These are phyloP conservation scores for Tulasnella sp. DNA, from an alignment of 768 basidiomycete genomes.

Conservation along the genomic window DNA sequence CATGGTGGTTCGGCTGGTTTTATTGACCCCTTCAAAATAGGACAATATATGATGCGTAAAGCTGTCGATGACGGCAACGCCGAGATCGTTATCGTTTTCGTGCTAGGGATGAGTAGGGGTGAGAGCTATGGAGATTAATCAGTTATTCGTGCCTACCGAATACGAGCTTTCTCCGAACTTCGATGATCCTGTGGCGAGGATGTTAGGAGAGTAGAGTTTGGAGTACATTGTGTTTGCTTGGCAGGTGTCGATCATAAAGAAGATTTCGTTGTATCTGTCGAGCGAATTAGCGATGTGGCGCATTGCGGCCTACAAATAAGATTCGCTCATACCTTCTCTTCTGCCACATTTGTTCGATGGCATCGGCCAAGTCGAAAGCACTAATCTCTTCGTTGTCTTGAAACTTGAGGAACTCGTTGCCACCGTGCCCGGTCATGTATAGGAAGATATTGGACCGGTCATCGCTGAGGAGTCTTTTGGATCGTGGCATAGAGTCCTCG, in stretches of 20 bases:
- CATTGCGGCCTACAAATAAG: not conserved
- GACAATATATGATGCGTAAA: constrained; percentile 88
- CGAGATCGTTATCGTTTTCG: constrained; percentile 86
- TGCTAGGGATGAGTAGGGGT: constrained; percentile 38
- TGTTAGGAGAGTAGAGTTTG: constrained; percentile 85
- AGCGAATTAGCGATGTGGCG: not conserved
- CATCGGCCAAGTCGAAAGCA: constrained; percentile 94
- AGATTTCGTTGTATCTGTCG: constrained; percentile 77
- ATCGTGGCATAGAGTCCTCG: constrained; percentile 71
- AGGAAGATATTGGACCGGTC: constrained; percentile 87
- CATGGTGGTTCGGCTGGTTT: constrained; percentile 70
- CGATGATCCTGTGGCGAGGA: constrained; percentile 83
- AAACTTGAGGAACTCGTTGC: constrained; percentile 97
- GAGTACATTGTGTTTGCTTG: constrained; percentile 95
- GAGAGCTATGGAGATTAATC: not conserved
- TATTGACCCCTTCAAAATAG: constrained; percentile 85
- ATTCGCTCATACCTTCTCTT: constrained; percentile 58
- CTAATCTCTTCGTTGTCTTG: constrained; percentile 98
- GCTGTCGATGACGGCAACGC: constrained; percentile 89
- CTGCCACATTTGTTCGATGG: constrained; percentile 97
- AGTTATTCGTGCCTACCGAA: constrained; percentile 45
- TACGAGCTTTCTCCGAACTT: constrained; percentile 81
- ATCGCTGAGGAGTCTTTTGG: constrained; percentile 85
- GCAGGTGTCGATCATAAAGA: constrained; percentile 98
- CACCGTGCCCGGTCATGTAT: constrained; percentile 98